phyloP scores from a whole-genome alignment of 2,329 filamentous ascomycete genomes.

The Monosporascus sp. region DNA sequence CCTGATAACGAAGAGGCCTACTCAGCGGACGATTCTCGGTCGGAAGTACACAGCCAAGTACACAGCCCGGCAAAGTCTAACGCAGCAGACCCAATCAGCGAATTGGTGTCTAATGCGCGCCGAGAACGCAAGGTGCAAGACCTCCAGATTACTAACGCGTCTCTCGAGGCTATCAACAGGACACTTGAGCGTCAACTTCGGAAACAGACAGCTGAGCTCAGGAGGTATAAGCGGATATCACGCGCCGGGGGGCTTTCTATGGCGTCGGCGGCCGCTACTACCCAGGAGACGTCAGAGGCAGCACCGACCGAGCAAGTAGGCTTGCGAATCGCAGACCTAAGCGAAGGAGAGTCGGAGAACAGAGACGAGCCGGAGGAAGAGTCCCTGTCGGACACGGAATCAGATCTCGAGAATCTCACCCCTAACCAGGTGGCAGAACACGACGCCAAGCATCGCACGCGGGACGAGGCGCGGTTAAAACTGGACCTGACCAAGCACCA shows the following conservation, averaged over 20 bases:
- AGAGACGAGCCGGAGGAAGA: constrained; percentile 48
- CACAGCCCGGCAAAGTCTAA: constrained; percentile 57
- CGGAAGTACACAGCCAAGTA: constrained; percentile 45
- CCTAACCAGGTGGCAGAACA: constrained; percentile 34
- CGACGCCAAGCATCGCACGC: constrained; percentile 54
- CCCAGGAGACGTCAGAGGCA: constrained; percentile 39
- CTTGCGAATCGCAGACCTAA: constrained; percentile 46
- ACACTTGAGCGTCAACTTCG: constrained; percentile 86
- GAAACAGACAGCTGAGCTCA: constrained; percentile 83
- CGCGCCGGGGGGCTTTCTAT: constrained; percentile 71
- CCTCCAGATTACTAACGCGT: constrained; percentile 93
- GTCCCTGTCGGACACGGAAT: constrained; percentile 37
- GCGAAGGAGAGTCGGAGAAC: constrained; percentile 36
- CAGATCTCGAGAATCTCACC: constrained; percentile 34
- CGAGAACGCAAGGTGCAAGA: constrained; percentile 93
- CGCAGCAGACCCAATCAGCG: constrained; percentile 59
- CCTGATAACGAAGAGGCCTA: constrained; percentile 25
- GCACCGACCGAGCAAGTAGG: constrained; percentile 38
- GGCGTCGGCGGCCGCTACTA: constrained; percentile 40
- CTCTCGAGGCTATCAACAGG: constrained; percentile 88
- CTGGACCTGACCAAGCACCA: constrained; percentile 85
- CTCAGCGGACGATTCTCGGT: constrained; percentile 23
- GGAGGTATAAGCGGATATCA: constrained; percentile 80
- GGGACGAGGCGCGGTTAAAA: constrained; percentile 78
- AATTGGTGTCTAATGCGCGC: constrained; percentile 80